Conservation (phyloP, 2,329 filamentous ascomycete genomes). For the Trichoderma sp. region DNA sequence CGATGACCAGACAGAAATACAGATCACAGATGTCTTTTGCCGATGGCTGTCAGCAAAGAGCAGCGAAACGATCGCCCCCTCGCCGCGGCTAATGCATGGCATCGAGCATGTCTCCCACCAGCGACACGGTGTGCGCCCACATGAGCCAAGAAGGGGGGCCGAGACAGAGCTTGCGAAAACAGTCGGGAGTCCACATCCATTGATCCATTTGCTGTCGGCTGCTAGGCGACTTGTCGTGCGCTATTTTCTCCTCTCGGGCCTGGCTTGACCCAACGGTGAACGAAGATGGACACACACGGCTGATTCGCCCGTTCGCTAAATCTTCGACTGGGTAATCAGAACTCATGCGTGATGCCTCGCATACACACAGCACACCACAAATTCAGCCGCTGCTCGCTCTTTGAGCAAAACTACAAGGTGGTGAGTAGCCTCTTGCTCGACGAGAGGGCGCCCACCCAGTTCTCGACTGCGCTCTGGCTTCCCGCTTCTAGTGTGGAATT, state of each 20-base stretch:
- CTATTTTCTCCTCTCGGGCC: background rate
- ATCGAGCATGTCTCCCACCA: slow-evolving; percentile 10
- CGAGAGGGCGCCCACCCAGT: background rate
- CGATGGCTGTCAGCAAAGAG: slow-evolving; percentile 12
- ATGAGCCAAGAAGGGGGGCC: background rate
- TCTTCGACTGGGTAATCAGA: background rate
- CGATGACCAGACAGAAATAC: background rate
- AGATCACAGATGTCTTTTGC: slow-evolving; percentile 14
- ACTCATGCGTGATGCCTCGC: background rate
- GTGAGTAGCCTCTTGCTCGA: background rate
- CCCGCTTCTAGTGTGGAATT: background rate
- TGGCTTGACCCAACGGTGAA: background rate
- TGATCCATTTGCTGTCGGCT: background rate
- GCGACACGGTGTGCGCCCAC: background rate
- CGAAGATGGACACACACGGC: background rate
- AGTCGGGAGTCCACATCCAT: background rate
- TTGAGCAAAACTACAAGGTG: background rate
- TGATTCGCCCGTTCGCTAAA: background rate
- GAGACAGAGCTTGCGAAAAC: background rate
- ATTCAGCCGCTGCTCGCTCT: background rate
- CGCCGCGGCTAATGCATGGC: slow-evolving; percentile 11
- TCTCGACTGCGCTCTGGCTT: background rate
- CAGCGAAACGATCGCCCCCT: slow-evolving; percentile 9
- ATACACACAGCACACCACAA: background rate
- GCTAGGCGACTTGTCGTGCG: background rate